These are phyloP conservation scores for Taxillus chinensis DNA, from an alignment of 164 flowering plant genomes.

Conservation along the genomic window DNA sequence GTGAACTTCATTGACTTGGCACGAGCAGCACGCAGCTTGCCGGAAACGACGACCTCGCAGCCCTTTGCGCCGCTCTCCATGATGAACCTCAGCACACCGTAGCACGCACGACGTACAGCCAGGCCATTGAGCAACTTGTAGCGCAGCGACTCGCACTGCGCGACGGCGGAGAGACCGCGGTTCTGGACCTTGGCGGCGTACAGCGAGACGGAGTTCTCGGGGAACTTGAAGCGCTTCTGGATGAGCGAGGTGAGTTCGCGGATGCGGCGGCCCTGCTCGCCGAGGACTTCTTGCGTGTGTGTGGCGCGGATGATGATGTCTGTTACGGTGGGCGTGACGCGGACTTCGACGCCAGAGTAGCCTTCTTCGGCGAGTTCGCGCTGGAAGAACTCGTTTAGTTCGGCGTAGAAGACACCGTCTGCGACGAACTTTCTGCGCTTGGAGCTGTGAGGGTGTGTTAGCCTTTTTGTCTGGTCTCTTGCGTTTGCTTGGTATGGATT, in stretches of 20 bases:
- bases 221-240: constrained; percentile 63
- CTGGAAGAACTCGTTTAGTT: constrained; percentile 49
- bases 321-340: constrained; percentile 68
- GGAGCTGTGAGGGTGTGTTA: too few relatives aligned
- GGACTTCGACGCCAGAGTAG: constrained; percentile 64
- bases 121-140: constrained; percentile 75
- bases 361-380: constrained; percentile 72
- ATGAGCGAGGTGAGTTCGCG: constrained; percentile 60
- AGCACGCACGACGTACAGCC: too few relatives aligned
- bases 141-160: constrained; percentile 63
- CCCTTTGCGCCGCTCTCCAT: too few relatives aligned
- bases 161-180: constrained; percentile 64
- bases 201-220: constrained; percentile 56
- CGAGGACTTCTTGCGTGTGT: constrained; percentile 57
- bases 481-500: too few relatives aligned
- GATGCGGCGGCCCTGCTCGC: constrained; percentile 66
- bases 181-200: constrained; percentile 62
- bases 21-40: too few relatives aligned
- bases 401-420: constrained; percentile 61
- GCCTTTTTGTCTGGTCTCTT: too few relatives aligned
- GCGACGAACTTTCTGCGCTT: constrained; percentile 74
- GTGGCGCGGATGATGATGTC: constrained; percentile 73
- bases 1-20: too few relatives aligned
- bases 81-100: too few relatives aligned
- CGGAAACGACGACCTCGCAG: too few relatives aligned